Evolutionary conservation across 495 filamentous ascomycete genomes (phyloP).

Genomic region (Penicillium soppii): DNA sequence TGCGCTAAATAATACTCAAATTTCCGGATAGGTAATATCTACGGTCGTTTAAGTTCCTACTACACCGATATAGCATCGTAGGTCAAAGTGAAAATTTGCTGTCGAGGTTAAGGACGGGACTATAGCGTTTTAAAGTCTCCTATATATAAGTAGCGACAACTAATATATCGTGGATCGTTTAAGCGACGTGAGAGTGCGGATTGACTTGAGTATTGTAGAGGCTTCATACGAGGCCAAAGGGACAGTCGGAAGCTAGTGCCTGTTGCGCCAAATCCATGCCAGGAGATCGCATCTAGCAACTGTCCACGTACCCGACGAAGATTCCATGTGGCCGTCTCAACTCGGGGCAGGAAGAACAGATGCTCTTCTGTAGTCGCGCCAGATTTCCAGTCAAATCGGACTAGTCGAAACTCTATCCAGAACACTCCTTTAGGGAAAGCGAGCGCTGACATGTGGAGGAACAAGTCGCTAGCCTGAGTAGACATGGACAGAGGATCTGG

Average conservation of each 20-base stretch:
- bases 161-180: no score
- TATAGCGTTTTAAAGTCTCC: no score
- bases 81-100: no score
- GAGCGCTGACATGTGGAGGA: background rate
- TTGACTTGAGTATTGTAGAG: background rate
- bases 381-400: background rate
- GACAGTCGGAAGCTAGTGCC: background rate
- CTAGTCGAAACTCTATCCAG: background rate
- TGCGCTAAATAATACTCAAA: no score
- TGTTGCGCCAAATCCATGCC: background rate
- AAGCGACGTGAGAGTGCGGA: background rate
- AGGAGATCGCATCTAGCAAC: background rate
- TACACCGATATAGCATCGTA: no score
- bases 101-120: no score
- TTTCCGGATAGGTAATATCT: no score
- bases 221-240: background rate
- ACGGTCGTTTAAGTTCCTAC: no score
- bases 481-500: slow-evolving; percentile 1
- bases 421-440: background rate
- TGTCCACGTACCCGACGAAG: background rate
- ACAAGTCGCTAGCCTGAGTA: background rate
- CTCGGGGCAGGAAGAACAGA: background rate
- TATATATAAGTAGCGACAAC: no score
- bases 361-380: background rate
- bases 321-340: background rate